These are phyloP conservation scores for Fusarium sulawesiense DNA, from an alignment of 2,329 filamentous ascomycete genomes.

Conservation along the genomic window DNA sequence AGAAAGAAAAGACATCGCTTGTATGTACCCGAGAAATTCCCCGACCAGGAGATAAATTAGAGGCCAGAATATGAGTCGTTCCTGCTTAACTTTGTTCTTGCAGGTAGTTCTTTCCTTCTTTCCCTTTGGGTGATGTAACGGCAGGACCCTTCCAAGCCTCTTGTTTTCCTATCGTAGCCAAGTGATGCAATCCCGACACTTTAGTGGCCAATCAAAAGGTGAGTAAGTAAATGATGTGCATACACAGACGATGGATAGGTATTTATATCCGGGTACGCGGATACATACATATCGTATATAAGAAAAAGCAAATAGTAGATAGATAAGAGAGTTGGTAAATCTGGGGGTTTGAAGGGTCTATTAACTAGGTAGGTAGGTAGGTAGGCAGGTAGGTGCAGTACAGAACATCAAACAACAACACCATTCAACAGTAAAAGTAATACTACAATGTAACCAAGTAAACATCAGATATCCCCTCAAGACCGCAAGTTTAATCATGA, in stretches of 20 bases:
- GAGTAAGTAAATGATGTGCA: conserved; percentile 6
- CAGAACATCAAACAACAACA: neutral
- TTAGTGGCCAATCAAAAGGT: neutral
- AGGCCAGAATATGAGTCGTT: neutral
- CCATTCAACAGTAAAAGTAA: neutral
- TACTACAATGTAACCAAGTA: neutral
- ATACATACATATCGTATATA: neutral
- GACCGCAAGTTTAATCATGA: neutral
- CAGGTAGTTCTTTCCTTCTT: neutral
- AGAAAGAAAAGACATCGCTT: neutral
- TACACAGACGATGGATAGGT: neutral
- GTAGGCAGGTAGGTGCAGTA: too few relatives aligned
- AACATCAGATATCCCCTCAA: neutral
- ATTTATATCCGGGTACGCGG: neutral
- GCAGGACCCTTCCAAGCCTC: neutral
- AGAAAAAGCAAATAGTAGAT: neutral
- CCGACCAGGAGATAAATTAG: neutral
- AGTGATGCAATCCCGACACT: conserved; percentile 5
- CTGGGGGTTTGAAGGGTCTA: neutral
- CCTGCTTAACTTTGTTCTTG: neutral
- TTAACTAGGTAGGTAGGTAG: too few relatives aligned
- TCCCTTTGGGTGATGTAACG: neutral
- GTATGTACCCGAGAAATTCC: neutral
- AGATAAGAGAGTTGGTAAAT: neutral
- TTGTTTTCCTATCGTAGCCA: neutral